A percentile compares a stretch with the other conserved stretches of the same genome.
These are phyloP conservation scores for Gremmenia infestans DNA, from an alignment of 2,329 filamentous ascomycete genomes.

Conservation along the genomic window DNA sequence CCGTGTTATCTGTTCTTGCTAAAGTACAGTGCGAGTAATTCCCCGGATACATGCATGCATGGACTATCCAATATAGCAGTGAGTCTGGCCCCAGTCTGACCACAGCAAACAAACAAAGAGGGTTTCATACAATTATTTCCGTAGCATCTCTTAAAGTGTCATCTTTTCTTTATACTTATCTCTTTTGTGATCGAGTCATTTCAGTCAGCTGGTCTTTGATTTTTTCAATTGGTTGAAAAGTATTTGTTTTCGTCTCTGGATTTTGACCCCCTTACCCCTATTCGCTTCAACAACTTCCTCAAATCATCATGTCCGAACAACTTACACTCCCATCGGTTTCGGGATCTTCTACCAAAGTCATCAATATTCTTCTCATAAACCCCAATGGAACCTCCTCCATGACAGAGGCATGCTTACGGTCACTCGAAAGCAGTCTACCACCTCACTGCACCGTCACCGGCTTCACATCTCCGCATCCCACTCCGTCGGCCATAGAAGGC, in stretches of 20 bases:
- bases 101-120: too few species aligned
- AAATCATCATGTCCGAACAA: background rate
- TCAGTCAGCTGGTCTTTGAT: too few species aligned
- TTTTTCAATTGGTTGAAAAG: too few species aligned
- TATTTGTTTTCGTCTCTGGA: too few species aligned
- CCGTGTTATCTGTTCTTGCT: constrained; percentile 1
- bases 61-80: background rate
- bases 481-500: constrained; percentile 47
- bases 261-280: background rate
- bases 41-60: background rate
- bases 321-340: constrained; percentile 23
- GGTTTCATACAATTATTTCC: too few species aligned
- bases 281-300: background rate
- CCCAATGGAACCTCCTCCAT: constrained; percentile 43
- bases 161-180: too few species aligned
- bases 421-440: constrained; percentile 39
- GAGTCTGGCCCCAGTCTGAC: too few species aligned
- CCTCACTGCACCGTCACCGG: constrained; percentile 42
- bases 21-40: too few species aligned
- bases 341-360: constrained; percentile 23
- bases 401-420: constrained; percentile 42
- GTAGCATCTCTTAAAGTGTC: too few species aligned
- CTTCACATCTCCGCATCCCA: constrained; percentile 45
- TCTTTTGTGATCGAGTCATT: too few species aligned
- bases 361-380: constrained; percentile 43